Evolutionary conservation across 306 rosid species (phyloP), one percentile per base, ranked within the genome.

Genomic region (Glycine tomentella): DNA sequence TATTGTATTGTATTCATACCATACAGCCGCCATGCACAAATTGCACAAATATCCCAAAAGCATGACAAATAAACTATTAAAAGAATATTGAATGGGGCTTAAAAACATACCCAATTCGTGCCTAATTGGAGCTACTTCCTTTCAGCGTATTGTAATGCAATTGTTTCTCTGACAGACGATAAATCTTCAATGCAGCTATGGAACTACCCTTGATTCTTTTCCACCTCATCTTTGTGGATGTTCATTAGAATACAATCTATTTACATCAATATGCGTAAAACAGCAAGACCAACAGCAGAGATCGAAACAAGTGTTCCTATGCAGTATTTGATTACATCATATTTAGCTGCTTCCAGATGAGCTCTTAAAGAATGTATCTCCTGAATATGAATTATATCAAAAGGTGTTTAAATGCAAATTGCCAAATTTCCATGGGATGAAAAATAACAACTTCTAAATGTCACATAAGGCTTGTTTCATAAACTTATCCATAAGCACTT

Each of bases 201-300:
- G 8, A 74, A 49, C 50, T 69, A 49, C 49, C 66, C 10, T 68
- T 76, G 52, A 65, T 46, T 71, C 14, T 46, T 72, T 75, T 63
- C 31, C 57, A 63, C 48, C 62, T 56, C 12, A 13, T 56, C 61
- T 70, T 77, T 46, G 61, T 42, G 46, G 9, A 75, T 83, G 55
- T 65, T 55, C 62, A 67, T 73, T 77, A 52, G 61, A 81, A 57
- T 66, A 65, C 83, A 80, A 20, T 53, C 44, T 42, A 50, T 77
- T 86, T 81, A 92, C 97, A 90, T 90, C 78, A 92, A 83, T 79
- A 92, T 88, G 42, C 99, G 97, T 72, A 95, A 76, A 56, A 93
- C 90, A 46, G 99, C 98, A 9, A 95, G 97, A 58, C 99, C 99
- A 68, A 95, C 98, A 1, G 98, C 97, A 81, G 99, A 95, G 7